Conservation (phyloP, 2,329 filamentous ascomycete genomes). For the Xylaria sp. region DNA sequence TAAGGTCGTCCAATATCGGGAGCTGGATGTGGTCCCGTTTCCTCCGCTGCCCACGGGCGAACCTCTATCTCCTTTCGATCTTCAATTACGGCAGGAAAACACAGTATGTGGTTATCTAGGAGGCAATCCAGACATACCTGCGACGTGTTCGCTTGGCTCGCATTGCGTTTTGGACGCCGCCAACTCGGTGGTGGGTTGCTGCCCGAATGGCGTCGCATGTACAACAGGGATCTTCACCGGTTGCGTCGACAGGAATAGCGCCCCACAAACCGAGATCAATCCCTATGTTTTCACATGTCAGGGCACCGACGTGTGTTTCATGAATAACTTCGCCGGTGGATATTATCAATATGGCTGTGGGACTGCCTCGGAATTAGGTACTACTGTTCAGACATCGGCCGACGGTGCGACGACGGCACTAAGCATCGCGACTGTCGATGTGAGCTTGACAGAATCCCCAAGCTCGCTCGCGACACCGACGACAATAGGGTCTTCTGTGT, state of each 20-base stretch:
- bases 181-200: slow-evolving; percentile 65
- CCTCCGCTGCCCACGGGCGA: slow-evolving; percentile 56
- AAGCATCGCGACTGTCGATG: slow-evolving; percentile 54
- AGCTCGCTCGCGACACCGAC: slow-evolving; percentile 56
- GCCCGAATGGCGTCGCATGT: slow-evolving; percentile 64
- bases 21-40: slow-evolving; percentile 56
- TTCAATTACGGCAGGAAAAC: slow-evolving; percentile 59
- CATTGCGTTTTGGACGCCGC: slow-evolving; percentile 66
- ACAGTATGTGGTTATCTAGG: slow-evolving; percentile 69
- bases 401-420: slow-evolving; percentile 55
- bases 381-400: slow-evolving; percentile 60
- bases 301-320: slow-evolving; percentile 65
- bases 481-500: slow-evolving; percentile 52
- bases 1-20: slow-evolving; percentile 51
- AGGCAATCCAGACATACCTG: slow-evolving; percentile 62
- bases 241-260: slow-evolving; percentile 65
- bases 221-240: slow-evolving; percentile 67
- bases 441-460: slow-evolving; percentile 55
- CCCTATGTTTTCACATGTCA: slow-evolving; percentile 68
- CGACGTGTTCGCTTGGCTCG: slow-evolving; percentile 67
- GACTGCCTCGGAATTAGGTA: slow-evolving; percentile 59
- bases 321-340: slow-evolving; percentile 65
- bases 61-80: slow-evolving; percentile 52
- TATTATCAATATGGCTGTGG: slow-evolving; percentile 69
- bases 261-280: slow-evolving; percentile 62